phyloP scores from a whole-genome alignment of 116 monocot species.

The Papilionanthe hybrid region DNA sequence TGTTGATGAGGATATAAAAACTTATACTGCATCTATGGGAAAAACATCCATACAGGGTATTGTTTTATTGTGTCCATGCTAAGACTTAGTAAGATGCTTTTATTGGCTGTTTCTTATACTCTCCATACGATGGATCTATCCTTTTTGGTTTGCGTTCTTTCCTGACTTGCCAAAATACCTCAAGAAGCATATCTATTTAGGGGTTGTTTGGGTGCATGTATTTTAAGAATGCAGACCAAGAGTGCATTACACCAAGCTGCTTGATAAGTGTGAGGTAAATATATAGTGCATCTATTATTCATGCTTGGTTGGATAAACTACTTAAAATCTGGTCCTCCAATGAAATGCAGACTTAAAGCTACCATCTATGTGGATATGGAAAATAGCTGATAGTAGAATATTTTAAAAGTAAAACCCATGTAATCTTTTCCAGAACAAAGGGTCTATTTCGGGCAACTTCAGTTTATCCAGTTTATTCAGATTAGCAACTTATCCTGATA shows the following conservation, averaged over 20 bases:
- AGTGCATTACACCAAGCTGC: background rate
- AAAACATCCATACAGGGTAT: conserved; percentile 18
- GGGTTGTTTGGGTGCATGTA: background rate
- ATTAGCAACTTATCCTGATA: too few species aligned
- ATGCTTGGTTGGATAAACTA: background rate
- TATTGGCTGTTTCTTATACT: conserved; percentile 2
- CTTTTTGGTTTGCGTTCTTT: background rate
- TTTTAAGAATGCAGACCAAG: background rate
- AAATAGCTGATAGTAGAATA: background rate
- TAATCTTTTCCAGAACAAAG: background rate
- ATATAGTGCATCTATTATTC: background rate
- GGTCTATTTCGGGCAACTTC: too few species aligned
- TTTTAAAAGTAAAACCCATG: background rate
- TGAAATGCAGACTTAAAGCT: background rate
- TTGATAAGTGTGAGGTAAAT: background rate
- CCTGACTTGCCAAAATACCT: background rate
- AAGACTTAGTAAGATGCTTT: background rate
- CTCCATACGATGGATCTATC: background rate
- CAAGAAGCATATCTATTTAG: background rate
- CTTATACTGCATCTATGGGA: conserved; percentile 16
- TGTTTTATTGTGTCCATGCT: background rate
- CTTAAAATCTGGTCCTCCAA: background rate
- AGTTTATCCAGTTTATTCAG: too few species aligned
- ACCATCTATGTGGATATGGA: background rate
- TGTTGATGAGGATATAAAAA: conserved; percentile 26